phyloP scores from a whole-genome alignment of 208 protist species.

The Trypanosoma boissoni region DNA sequence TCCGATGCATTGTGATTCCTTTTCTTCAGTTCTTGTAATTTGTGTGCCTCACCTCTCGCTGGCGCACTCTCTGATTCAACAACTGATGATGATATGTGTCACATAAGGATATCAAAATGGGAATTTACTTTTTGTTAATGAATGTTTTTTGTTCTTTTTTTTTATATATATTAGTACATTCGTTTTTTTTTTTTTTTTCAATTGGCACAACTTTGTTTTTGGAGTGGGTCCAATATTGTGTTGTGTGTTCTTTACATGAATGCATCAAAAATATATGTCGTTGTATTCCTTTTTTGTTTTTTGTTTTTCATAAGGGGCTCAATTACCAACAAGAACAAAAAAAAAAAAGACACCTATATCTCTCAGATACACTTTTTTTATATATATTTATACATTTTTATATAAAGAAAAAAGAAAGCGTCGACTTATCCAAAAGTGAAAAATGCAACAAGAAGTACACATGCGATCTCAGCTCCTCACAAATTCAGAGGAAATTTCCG shows the following conservation, averaged over 20 bases:
- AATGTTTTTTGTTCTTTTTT: slow-evolving; percentile 10
- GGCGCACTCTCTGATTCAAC: too few species aligned
- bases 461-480: slow-evolving; percentile 15
- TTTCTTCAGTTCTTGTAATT: background rate
- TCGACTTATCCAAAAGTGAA: too few species aligned
- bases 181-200: slow-evolving; percentile 11
- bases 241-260: too few species aligned
- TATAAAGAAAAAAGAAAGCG: too few species aligned
- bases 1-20: too few species aligned
- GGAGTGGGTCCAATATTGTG: too few species aligned
- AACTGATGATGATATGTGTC: too few species aligned
- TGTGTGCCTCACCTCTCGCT: slow-evolving; percentile 1
- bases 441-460: too few species aligned
- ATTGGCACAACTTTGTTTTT: background rate
- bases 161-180: slow-evolving; percentile 7
- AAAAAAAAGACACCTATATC: background rate
- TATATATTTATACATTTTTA: too few species aligned
- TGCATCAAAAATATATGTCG: too few species aligned
- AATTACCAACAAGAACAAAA: background rate
- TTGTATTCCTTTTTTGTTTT: too few species aligned
- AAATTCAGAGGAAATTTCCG: slow-evolving; percentile 19
- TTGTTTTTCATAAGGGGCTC: background rate
- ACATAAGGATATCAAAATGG: background rate
- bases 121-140: background rate
- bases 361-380: background rate